Base-by-base conservation (phyloP, 139 green algal species). In the Deuterostichococcus epilithicus region DNA sequence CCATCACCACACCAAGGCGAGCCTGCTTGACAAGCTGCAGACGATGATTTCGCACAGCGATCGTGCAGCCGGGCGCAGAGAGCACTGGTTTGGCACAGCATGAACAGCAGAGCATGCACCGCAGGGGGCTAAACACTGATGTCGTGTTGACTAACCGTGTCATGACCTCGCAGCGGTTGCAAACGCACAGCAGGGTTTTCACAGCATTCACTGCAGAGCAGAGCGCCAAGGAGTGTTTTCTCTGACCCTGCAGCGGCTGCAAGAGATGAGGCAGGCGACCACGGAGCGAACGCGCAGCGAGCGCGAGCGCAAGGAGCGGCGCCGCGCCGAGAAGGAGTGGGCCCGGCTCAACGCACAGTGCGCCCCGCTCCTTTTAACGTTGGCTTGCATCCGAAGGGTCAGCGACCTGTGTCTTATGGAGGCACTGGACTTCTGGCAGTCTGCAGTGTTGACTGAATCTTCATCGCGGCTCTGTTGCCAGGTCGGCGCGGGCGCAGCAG, bases 1-100 rank as follows among this genome's bases (percentile, higher is more conserved):
- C 77, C 92, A 97, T 78, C 91, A 97, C 81, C 92, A 97, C 81
- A 76, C 73, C 28, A 90, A 90, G 83, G 79, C 78, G n/a, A 15
- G 63, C 34, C 25, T 6, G 30, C 68, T n/a, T 58, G 68, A 34
- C 34, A 28, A 70, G 65, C 65, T 37, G 26, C 23, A 70, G 65
- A 22, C 28, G 26, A 36, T 28, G 23, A 15, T n/a, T 4, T 30
- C 33, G 33, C 59, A 4, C 18, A 60, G 45, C 45, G 45, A 18
- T 60, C 45, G 18, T 60, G 5, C 67, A 42, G 5, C 15, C 23
- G 20, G 15, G 30, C 32, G n/a, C n/a, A n/a, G 26, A 70, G 33
- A 70, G 63, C 67, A 72, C 34, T 6, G 10, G 20, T 32, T 72
- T 6, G 6, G 32, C 32, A 20, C 5, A 13, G 42, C 42, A 52